These are phyloP conservation scores for Limonium bicolor DNA, from an alignment of 148 eudicot species.

Conservation along the genomic window DNA sequence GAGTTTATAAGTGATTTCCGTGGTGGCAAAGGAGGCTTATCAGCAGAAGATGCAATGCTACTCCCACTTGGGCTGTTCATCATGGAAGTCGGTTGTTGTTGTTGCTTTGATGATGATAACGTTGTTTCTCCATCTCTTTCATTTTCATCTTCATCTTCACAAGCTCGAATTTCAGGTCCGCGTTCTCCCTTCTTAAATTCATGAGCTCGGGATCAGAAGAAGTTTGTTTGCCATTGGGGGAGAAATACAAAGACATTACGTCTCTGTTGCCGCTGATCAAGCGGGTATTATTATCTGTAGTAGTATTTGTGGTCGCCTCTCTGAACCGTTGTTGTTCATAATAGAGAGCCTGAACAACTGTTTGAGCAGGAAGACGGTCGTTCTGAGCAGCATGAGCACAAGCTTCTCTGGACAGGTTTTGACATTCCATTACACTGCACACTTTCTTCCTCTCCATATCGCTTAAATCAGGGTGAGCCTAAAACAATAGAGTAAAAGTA, in stretches of 20 bases:
- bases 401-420: conserved; percentile 82
- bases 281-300: too few relatives aligned
- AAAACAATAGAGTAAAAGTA: too few relatives aligned
- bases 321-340: conserved; percentile 85
- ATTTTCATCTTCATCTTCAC: conserved; percentile 48
- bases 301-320: conserved; percentile 18
- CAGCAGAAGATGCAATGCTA: conserved; percentile 14
- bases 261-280: conserved; percentile 10
- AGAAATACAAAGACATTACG: conserved; percentile 2
- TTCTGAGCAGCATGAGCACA: conserved; percentile 96
- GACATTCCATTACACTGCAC: conserved; percentile 91
- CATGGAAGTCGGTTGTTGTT: too few relatives aligned
- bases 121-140: conserved; percentile 58
- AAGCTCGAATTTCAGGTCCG: conserved; percentile 68
- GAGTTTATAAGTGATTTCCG: conserved; percentile 47
- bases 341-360: conserved; percentile 86
- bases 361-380: conserved; percentile 86
- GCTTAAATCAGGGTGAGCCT: conserved; percentile 73
- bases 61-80: conserved; percentile 34
- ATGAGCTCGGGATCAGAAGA: conserved; percentile 29
- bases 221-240: conserved; percentile 9
- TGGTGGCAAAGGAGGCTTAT: conserved; percentile 42
- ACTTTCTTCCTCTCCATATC: conserved; percentile 80
- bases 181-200: conserved; percentile 46
- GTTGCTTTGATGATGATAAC: too few relatives aligned